Conservation (phyloP, 2,329 filamentous ascomycete species). For the Zymoseptoria tritici region DNA sequence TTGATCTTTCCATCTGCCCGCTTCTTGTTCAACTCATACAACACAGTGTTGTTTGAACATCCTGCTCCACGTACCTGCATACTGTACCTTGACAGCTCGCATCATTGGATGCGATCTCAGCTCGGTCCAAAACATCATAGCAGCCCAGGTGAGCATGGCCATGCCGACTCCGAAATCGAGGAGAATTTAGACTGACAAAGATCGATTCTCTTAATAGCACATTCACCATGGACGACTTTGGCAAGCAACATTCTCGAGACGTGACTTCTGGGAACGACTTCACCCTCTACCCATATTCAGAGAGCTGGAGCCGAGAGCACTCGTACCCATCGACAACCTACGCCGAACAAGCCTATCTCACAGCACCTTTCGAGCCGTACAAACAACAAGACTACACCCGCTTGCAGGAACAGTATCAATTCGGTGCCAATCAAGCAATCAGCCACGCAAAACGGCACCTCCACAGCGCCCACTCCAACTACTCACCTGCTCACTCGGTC, state of each 20-base stretch:
- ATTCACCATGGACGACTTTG: not conserved
- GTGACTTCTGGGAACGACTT: constrained; percentile 22
- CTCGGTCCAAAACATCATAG: not conserved
- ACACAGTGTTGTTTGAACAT: not conserved
- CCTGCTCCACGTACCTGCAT: not conserved
- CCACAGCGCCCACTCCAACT: constrained; percentile 32
- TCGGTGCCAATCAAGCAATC: constrained; percentile 30
- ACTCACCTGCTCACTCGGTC: constrained; percentile 38
- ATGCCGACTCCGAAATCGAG: not conserved
- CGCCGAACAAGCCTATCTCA: constrained; percentile 22
- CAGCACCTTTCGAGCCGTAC: constrained; percentile 32
- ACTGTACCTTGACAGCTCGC: not conserved
- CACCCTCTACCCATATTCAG: constrained; percentile 27
- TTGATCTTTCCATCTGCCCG: not conserved
- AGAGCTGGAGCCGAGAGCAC: constrained; percentile 25
- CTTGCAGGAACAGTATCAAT: constrained; percentile 32
- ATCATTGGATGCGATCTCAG: not conserved
- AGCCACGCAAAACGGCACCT: constrained; percentile 32
- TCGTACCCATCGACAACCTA: constrained; percentile 21
- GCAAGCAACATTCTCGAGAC: not conserved
- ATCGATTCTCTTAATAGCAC: not conserved
- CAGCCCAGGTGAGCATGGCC: not conserved
- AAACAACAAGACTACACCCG: constrained; percentile 29
- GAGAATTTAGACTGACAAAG: not conserved
- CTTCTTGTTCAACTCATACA: not conserved